Conservation (phyloP, 345 rosid species). For the Linum trigynum region DNA sequence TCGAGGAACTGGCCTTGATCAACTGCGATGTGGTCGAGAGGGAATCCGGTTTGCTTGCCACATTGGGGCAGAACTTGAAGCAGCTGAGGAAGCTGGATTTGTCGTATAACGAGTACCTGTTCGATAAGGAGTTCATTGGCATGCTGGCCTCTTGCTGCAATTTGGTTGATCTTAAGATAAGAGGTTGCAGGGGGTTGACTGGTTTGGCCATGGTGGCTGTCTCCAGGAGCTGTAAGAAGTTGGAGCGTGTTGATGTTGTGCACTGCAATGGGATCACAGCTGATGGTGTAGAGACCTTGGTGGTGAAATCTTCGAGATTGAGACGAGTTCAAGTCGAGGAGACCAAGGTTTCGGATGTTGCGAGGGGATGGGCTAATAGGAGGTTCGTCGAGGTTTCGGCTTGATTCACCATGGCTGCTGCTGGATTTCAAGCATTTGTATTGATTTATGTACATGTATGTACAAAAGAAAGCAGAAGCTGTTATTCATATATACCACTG, state of each 20-base stretch:
- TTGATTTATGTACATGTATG: too few species aligned
- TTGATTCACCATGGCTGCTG: constrained; percentile 11
- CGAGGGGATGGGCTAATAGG: constrained; percentile 27
- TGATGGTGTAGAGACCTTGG: constrained; percentile 41
- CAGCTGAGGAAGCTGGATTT: constrained; percentile 51
- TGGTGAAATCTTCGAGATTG: constrained; percentile 36
- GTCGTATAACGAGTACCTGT: constrained; percentile 52
- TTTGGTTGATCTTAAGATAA: constrained; percentile 49
- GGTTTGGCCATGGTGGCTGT: constrained; percentile 31
- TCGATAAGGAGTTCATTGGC: constrained; percentile 57
- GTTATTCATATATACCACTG: too few species aligned
- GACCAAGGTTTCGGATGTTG: constrained; percentile 42
- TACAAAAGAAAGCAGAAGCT: too few species aligned
- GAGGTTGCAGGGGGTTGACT: constrained; percentile 56
- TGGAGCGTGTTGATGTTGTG: constrained; percentile 44
- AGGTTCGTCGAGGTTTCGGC: constrained; percentile 38
- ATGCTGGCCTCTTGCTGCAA: constrained; percentile 56
- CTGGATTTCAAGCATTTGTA: neutral
- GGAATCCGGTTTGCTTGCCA: constrained; percentile 62
- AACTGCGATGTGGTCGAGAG: constrained; percentile 69
- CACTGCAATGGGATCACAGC: constrained; percentile 36
- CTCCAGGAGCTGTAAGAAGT: constrained; percentile 40
- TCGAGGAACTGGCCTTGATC: constrained; percentile 54
- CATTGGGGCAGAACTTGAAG: constrained; percentile 62
- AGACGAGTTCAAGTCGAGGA: constrained; percentile 51